Percentiles rank a stretch among this genome's conserved stretches.
phyloP scores from a whole-genome alignment of 2,329 filamentous ascomycete genomes.

The Fusarium newnesense region DNA sequence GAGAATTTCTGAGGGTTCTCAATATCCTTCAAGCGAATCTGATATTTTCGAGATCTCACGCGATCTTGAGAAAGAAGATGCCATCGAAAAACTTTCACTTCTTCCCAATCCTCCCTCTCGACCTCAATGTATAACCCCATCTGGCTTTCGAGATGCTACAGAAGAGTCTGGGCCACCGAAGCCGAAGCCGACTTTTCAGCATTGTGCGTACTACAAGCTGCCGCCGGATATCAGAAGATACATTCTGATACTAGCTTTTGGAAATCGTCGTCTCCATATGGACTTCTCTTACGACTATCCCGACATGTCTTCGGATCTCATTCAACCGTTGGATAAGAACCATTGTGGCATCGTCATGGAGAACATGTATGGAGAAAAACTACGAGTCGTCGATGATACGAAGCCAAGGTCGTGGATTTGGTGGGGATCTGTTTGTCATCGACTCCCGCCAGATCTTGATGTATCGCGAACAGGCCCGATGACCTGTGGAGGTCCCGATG shows the following conservation, averaged over 20 bases:
- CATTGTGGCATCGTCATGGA: neutral
- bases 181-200: neutral
- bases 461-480: neutral
- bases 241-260: neutral
- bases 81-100: rapidly evolving
- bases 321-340: too few relatives aligned
- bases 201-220: neutral
- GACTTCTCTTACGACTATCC: neutral
- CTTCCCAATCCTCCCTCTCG: neutral
- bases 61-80: neutral
- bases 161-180: neutral
- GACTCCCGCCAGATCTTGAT: neutral
- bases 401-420: neutral
- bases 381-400: neutral
- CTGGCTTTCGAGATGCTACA: neutral
- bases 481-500: neutral
- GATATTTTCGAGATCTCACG: rapidly evolving
- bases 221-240: neutral
- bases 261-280: neutral
- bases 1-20: neutral
- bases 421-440: neutral
- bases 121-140: neutral
- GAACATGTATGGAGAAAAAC: neutral
- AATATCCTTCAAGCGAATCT: neutral
- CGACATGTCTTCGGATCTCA: neutral